phyloP scores from a whole-genome alignment of 371 early-diverging fungal genomes.

The Nematocida ausubeli region DNA sequence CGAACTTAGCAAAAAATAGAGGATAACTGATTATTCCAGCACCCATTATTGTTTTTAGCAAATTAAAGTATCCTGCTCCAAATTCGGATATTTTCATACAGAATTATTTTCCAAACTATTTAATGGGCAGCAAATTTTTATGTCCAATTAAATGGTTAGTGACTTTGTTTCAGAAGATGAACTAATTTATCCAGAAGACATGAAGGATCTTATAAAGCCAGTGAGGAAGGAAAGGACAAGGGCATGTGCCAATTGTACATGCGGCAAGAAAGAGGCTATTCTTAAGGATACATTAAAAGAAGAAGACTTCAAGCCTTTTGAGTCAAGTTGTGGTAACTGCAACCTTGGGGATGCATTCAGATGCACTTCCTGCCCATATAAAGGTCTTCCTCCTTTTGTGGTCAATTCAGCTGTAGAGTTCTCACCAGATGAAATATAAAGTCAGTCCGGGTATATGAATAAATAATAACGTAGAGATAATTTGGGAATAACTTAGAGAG shows the following conservation, averaged over 20 bases:
- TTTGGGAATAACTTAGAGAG: too few species aligned
- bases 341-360: conserved; percentile 96
- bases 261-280: conserved; percentile 47
- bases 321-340: conserved; percentile 74
- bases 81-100: conserved; percentile 14
- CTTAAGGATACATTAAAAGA: neutral
- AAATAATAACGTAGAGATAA: too few species aligned
- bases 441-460: neutral
- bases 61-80: conserved; percentile 53
- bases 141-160: neutral
- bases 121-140: conserved; percentile 10
- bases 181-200: conserved; percentile 18
- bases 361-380: conserved; percentile 89
- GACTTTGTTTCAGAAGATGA: conserved; percentile 55
- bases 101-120: neutral
- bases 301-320: neutral
- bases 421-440: conserved; percentile 26
- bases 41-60: conserved; percentile 55
- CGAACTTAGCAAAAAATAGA: conserved; percentile 34
- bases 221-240: conserved; percentile 21
- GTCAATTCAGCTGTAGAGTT: conserved; percentile 83
- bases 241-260: conserved; percentile 66
- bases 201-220: conserved; percentile 5
- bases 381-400: conserved; percentile 94
- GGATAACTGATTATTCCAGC: conserved; percentile 55